Evolutionary conservation across 768 basidiomycete species (phyloP).

Genomic region (Coprinellus aureogranulatus): DNA sequence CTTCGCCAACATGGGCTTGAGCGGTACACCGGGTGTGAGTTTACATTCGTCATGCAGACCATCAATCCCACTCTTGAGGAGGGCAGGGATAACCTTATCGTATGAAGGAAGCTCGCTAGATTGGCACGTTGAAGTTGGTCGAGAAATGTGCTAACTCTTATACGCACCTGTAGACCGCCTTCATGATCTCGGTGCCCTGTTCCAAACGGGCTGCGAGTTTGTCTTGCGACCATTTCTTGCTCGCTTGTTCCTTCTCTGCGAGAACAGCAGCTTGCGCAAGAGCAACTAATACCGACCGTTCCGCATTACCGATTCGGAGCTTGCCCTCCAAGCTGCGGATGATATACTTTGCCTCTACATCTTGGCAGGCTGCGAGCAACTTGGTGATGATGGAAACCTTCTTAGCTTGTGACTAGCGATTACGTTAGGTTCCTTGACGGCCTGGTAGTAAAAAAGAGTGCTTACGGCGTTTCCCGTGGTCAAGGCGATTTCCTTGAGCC

Average conservation of each 20-base stretch:
- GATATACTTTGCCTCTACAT: slow-evolving; percentile 92
- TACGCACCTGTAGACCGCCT: slow-evolving; percentile 86
- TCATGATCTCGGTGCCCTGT: slow-evolving; percentile 73
- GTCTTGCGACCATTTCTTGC: slow-evolving; percentile 74
- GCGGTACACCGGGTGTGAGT: slow-evolving; percentile 90
- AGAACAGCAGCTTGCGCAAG: slow-evolving; percentile 88
- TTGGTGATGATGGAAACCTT: slow-evolving; percentile 96
- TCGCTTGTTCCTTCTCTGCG: slow-evolving; percentile 68
- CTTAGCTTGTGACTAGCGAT: slow-evolving; percentile 79
- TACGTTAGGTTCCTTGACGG: neutral
- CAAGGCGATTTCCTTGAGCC: slow-evolving; percentile 85
- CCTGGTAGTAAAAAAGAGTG: neutral
- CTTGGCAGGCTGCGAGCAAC: slow-evolving; percentile 88
- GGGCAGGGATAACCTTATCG: slow-evolving; percentile 86
- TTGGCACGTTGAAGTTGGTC: slow-evolving; percentile 2
- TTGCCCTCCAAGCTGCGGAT: slow-evolving; percentile 96
- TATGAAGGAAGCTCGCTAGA: slow-evolving; percentile 88
- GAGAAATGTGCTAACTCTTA: neutral
- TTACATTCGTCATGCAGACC: slow-evolving; percentile 74
- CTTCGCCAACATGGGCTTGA: slow-evolving; percentile 99
- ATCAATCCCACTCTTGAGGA: slow-evolving; percentile 75
- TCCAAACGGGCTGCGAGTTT: slow-evolving; percentile 71
- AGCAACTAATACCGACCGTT: slow-evolving; percentile 93
- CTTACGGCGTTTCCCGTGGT: slow-evolving; percentile 77
- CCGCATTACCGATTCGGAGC: slow-evolving; percentile 94